Percentiles rank a stretch among this genome's conserved stretches.
Evolutionary conservation across 441 rosid species (phyloP).

Genomic region (Erysimum pusillum): DNA sequence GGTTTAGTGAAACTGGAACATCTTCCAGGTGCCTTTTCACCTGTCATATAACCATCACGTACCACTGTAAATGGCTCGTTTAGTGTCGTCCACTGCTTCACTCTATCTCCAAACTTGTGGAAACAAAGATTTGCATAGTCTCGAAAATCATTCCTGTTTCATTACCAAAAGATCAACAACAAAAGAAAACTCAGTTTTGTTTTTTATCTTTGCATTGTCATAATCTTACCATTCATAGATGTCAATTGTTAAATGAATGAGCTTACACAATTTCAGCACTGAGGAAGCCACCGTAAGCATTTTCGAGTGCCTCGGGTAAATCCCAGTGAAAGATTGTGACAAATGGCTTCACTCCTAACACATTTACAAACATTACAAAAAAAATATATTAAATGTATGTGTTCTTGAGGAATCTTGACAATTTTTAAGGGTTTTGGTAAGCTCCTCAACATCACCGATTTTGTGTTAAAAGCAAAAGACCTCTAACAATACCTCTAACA

Average conservation of each 20-base stretch:
- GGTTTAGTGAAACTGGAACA: conserved; percentile 62
- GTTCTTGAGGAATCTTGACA: not conserved
- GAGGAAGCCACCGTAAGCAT: conserved; percentile 60
- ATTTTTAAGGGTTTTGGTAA: conserved; percentile 2
- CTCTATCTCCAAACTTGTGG: conserved; percentile 72
- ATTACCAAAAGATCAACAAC: conserved; percentile 15
- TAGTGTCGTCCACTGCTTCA: conserved; percentile 74
- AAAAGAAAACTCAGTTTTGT: not conserved
- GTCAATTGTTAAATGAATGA: not conserved
- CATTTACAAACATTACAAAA: not conserved
- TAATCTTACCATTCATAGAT: not conserved
- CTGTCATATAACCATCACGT: conserved; percentile 50
- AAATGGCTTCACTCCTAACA: conserved; percentile 56
- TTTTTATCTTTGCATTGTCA: not conserved
- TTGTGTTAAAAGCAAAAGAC: not conserved
- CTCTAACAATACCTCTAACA: not conserved
- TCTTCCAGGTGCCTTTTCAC: conserved; percentile 56
- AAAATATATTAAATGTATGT: not conserved
- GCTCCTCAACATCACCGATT: not conserved
- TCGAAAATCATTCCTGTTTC: conserved; percentile 50
- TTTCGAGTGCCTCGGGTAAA: conserved; percentile 59
- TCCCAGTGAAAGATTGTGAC: conserved; percentile 71
- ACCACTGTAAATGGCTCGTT: conserved; percentile 66
- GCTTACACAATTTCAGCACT: conserved; percentile 54
- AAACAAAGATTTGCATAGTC: conserved; percentile 68